These are phyloP conservation scores for Saururus chinensis DNA, from an alignment of 164 flowering plant genomes.

Conservation along the genomic window DNA sequence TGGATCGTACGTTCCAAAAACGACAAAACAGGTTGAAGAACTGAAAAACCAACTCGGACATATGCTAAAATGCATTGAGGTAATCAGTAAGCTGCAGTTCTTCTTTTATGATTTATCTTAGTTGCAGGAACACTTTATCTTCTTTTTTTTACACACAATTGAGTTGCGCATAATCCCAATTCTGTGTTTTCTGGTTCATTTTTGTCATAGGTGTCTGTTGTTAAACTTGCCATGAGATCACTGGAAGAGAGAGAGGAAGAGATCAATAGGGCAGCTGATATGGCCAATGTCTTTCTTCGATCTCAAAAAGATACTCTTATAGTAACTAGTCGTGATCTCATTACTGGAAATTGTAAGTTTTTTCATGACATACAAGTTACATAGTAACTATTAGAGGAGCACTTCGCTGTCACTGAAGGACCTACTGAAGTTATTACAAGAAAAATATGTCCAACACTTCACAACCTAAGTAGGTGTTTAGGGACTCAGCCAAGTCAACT, in stretches of 20 bases:
- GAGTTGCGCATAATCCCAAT: background rate
- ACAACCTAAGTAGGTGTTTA: too few species aligned
- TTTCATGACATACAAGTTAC: background rate
- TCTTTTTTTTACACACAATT: background rate
- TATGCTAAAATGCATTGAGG: conserved; percentile 60
- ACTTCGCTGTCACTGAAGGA: too few species aligned
- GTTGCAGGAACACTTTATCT: background rate
- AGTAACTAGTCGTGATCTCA: conserved; percentile 82
- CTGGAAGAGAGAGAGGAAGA: conserved; percentile 71
- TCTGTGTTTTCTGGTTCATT: background rate
- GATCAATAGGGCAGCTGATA: conserved; percentile 52
- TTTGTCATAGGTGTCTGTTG: conserved; percentile 61
- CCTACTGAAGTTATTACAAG: too few species aligned
- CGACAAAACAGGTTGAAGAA: conserved; percentile 92
- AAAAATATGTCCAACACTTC: too few species aligned
- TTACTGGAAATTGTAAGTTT: conserved; percentile 78
- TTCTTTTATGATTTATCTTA: background rate
- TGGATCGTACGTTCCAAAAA: conserved; percentile 97
- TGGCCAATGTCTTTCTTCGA: conserved; percentile 60
- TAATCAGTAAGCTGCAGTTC: conserved; percentile 14
- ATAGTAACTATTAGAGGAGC: too few species aligned
- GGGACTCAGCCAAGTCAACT: too few species aligned
- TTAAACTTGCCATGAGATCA: conserved; percentile 80
- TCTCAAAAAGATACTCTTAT: conserved; percentile 68
- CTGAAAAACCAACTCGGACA: conserved; percentile 50